Evolutionary conservation across 768 basidiomycete species (phyloP), one percentile per base, ranked within the genome.

Genomic region (Rhodotorula paludigena): DNA sequence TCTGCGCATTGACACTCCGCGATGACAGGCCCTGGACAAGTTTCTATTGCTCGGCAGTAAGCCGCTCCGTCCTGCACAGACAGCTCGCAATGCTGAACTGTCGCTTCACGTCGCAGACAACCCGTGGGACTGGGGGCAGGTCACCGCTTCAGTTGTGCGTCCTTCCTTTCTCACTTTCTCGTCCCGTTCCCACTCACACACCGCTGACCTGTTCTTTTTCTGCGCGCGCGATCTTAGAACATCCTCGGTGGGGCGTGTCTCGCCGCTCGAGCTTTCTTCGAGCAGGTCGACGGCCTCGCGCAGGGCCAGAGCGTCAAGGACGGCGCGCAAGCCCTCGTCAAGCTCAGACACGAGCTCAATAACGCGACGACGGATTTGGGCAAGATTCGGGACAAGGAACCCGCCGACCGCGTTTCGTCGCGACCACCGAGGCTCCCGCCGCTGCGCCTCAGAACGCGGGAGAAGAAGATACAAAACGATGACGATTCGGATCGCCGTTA

Each of bases 61-160:
- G 48, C 5, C 48, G 3, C 5, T 8, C 33, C 49, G 16, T 9
- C 30, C 16, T 48, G n/a, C 28, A 2, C 14, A 14, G n/a, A 3
- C 25, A 20, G n/a, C 7, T 23, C 8, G 4, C 15, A 10, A 10
- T 10, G n/a, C 9, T 9, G n/a, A 14, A 25, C 25, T 30, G 47
- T 12, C 47, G 11, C 14, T 30, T 11, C 15, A 1, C 32, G 30
- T 32, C 32, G 30, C 30, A 30, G 54, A 57, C 55, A 65, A 65
- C 44, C 57, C 57, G 15, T 60, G 59, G 52, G 64, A 65, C 35
- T 65, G 23, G 28, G 64, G 64, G 11, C 57, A 65, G 30, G 49
- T 60, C 36, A 57, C 39, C n/a, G 57, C 51, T 2, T 35, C 45
- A 41, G 33, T 41, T 20, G 35, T 21, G 28, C 52, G 54, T 55